phyloP scores from a whole-genome alignment of 345 rosid genomes.

The Camelina sativa region DNA sequence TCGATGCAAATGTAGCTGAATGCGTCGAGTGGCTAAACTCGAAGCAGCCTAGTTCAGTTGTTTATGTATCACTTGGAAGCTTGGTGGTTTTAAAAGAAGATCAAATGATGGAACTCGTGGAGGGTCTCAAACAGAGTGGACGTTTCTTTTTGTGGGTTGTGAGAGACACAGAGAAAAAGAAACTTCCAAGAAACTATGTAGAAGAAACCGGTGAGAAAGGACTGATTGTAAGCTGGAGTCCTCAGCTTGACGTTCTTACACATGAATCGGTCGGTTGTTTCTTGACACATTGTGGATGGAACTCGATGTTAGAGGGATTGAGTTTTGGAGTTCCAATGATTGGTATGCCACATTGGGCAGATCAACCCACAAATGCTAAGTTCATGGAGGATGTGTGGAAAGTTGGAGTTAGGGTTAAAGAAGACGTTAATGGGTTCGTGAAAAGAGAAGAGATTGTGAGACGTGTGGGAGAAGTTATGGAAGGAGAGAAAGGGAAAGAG shows the following conservation, averaged over 20 bases:
- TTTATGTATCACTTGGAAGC: conserved; percentile 69
- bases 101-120: conserved; percentile 59
- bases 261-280: conserved; percentile 54
- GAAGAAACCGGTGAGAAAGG: conserved; percentile 50
- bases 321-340: conserved; percentile 50
- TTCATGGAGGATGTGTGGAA: conserved; percentile 53
- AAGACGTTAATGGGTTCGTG: conserved; percentile 42
- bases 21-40: conserved; percentile 59
- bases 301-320: conserved; percentile 44
- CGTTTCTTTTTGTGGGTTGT: conserved; percentile 62
- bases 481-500: conserved; percentile 49
- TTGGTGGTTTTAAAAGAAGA: conserved; percentile 49
- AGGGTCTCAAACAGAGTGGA: conserved; percentile 47
- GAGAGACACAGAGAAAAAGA: conserved; percentile 54
- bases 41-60: conserved; percentile 52
- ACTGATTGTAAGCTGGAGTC: conserved; percentile 56
- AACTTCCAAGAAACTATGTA: conserved; percentile 43
- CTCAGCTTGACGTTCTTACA: conserved; percentile 55
- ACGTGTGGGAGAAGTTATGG: conserved; percentile 60
- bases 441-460: conserved; percentile 51
- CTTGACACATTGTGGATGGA: conserved; percentile 64
- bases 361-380: conserved; percentile 49
- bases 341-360: conserved; percentile 48
- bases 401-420: conserved; percentile 50
- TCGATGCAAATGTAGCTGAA: conserved; percentile 44